Evolutionary conservation across 495 filamentous ascomycete genomes (phyloP).

Genomic region (Penicillium cinerascens): DNA sequence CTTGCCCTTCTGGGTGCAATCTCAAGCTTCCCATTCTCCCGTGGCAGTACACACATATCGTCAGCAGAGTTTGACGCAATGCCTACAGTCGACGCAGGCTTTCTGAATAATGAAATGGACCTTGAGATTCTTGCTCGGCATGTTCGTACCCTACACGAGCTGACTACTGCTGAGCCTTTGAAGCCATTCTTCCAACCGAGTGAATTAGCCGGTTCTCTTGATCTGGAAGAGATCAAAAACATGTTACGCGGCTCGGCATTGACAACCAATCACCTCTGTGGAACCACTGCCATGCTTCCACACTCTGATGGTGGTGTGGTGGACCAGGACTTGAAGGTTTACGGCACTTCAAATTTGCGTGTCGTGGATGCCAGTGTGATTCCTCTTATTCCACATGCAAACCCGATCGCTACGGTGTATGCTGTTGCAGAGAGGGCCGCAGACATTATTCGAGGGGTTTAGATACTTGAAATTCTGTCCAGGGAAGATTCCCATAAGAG

Average conservation of each 20-base stretch:
- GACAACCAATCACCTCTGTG: constrained; percentile 15
- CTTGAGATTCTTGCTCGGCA: constrained; percentile 28
- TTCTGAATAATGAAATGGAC: constrained; percentile 31
- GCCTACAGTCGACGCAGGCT: constrained; percentile 30
- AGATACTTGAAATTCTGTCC: too few species aligned
- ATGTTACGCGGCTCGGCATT: not conserved
- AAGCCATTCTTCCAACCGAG: constrained; percentile 4
- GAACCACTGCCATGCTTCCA: constrained; percentile 26
- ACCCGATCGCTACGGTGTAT: constrained; percentile 53
- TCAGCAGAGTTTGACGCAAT: constrained; percentile 25
- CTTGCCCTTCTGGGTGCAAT: constrained; percentile 15
- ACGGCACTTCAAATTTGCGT: constrained; percentile 45
- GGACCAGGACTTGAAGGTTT: constrained; percentile 41
- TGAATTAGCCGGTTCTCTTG: not conserved
- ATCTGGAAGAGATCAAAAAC: constrained; percentile 9
- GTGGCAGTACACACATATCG: constrained; percentile 32
- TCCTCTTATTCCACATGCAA: constrained; percentile 46
- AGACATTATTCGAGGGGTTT: constrained; percentile 33
- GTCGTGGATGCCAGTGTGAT: constrained; percentile 55
- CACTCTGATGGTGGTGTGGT: constrained; percentile 53
- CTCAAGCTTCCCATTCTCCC: constrained; percentile 31
- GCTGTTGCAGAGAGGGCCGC: constrained; percentile 52
- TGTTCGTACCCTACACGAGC: constrained; percentile 6
- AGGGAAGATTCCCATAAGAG: too few species aligned
- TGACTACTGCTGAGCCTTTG: not conserved